Conservation (phyloP, 2,329 filamentous ascomycete genomes). For the Stagonosporopsis cucurbitacearum region DNA sequence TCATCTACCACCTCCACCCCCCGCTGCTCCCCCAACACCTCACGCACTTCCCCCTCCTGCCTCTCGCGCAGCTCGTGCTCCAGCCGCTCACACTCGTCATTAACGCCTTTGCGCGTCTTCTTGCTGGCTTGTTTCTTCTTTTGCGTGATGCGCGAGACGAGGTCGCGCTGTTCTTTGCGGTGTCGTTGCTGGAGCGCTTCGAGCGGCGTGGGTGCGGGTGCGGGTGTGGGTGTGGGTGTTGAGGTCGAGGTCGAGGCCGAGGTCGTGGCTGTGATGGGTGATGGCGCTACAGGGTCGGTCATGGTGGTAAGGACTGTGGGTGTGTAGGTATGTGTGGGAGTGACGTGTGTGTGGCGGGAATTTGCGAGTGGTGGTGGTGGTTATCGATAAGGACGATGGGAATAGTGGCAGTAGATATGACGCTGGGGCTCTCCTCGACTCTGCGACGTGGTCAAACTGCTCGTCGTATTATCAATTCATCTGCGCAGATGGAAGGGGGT, state of each 20-base stretch:
- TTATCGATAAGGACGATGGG: conserved; percentile 14
- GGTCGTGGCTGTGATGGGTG: conserved; percentile 18
- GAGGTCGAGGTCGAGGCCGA: too few relatives aligned
- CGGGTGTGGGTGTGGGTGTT: too few relatives aligned
- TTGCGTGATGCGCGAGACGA: conserved; percentile 83
- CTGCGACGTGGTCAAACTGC: too few relatives aligned
- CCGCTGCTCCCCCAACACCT: conserved; percentile 42
- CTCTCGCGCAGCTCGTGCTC: conserved; percentile 63
- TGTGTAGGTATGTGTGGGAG: background rate
- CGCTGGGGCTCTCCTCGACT: too few relatives aligned
- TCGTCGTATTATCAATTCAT: too few relatives aligned
- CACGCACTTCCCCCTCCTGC: conserved; percentile 60
- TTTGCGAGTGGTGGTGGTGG: background rate
- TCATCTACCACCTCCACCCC: conserved; percentile 15
- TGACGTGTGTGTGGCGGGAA: background rate
- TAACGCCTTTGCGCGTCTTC: conserved; percentile 67
- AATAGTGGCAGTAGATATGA: too few relatives aligned
- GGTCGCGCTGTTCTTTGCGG: conserved; percentile 84
- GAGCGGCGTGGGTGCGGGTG: conserved; percentile 53
- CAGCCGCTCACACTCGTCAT: conserved; percentile 67
- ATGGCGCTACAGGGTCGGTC: conserved; percentile 14
- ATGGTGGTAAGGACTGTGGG: conserved; percentile 8
- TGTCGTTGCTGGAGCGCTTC: conserved; percentile 82
- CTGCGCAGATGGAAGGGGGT: too few relatives aligned
- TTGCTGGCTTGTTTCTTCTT: conserved; percentile 98